Base-by-base conservation (phyloP, 805 yeast species). In the Ogataea degrootiae region DNA sequence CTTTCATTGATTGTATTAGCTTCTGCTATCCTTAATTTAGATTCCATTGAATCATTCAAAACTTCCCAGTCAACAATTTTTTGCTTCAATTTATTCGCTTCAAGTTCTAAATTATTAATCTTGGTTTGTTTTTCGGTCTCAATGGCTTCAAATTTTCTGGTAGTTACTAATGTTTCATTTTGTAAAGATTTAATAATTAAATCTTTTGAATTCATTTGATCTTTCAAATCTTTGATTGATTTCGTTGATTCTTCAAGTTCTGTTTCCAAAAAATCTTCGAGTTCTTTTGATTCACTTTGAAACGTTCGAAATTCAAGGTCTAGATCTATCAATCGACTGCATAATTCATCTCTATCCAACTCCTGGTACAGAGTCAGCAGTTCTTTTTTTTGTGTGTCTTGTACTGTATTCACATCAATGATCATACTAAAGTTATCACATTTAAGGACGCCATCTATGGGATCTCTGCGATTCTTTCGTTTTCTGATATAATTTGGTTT, bases 201-300 rank as follows among this genome's bases (percentile, higher is more conserved):
- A 37, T 38, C 45, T 21, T 40, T 42, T 21, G 19, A 19, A 21
- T 33, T 34, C 14, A 23, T 22, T 35, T 37, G 41, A 34, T 14
- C 21, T 19, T 48, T 37, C 19, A 46, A 37, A 16, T 37, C 14
- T 9, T 46, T 42, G 11, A 51, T 17, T 29, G 39, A 46, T 5
- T 34, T 15, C 12, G 39, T 40, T 14, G 51, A 26, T 21, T 49
- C 40, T 16, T 52, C 45, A n/a, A 57, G 35, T 34, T 61, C 64
- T 4, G 53, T 21, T 23, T 61, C 63, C 23, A 60, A 44, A 34
- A 57, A 55, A 15, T 56, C 59, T 36, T 61, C 63, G 38, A 61
- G 46, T 29, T 59, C 57, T 39, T 52, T 55, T 8, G 63, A 56
- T 17, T 61, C 63, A 6, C 43, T 29, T n/a, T 55, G 46, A 22